Evolutionary conservation across 345 rosid genomes (phyloP), one percentile per base, ranked within the genome.

Genomic region (Dipteronia dyeriana): DNA sequence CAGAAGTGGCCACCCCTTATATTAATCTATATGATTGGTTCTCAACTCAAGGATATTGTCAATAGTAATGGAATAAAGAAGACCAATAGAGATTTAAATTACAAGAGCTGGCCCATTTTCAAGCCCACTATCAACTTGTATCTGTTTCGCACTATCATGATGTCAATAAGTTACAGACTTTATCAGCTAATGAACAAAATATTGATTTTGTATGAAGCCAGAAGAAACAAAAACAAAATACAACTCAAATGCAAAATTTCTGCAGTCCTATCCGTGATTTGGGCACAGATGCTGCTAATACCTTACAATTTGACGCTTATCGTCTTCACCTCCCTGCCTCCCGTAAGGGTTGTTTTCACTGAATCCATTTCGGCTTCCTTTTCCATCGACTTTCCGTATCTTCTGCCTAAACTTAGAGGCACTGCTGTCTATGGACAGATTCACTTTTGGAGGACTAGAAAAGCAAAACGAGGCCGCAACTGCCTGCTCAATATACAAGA

Each of bases 381-480:
- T 75, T 77, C 88, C 84, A 63, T 86, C 85, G 13, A 82, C 84
- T 70, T 94, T 90, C 19, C 81, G 86, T 2, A 49, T 29, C 59
- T 89, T 89, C 88, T 90, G 92, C 87, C 94, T 92, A 45, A 87
- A 89, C 80, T 96, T 96, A 38, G 98, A 90, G 5, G 98, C 93
- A 57, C 83, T 90, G 83, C 98, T 94, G 74, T 97, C 99, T 7
- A 96, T 91, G 82, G 82, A 86, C 78, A 96, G 89, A 79, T 83
- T 89, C 82, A 94, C 95, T 84, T 94, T 96, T 0, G 98, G 98
- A 3, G 98, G 98, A 34, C 88, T 69, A 0, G 99, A 88, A 85
- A 97, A 97, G 85, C 97, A 90, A 81, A 97, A 92, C 6, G 98
- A 97, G 61, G 89, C 85, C 10, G 99, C 97, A 39, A 97, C 92